A percentile compares a stretch with the other conserved stretches of the same genome.
Evolutionary conservation across 768 basidiomycete genomes (phyloP).

Genomic region (Russula vinacea): DNA sequence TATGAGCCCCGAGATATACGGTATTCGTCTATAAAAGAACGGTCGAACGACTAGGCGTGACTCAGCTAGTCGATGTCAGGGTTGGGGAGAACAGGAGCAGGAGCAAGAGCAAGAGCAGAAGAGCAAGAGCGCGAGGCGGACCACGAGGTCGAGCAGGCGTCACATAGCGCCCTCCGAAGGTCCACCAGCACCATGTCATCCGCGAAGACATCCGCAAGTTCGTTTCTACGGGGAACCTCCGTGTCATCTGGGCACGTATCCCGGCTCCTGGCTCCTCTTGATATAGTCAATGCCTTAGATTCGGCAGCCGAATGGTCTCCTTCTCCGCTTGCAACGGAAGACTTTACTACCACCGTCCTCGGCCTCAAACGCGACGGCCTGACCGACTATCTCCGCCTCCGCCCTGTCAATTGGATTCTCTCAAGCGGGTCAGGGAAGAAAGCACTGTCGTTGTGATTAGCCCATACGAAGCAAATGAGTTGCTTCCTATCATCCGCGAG

Average conservation of each 20-base stretch:
- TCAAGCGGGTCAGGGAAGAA: conserved; percentile 18
- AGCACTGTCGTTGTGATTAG: conserved; percentile 13
- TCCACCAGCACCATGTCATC: conserved; percentile 8
- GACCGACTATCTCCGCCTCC: conserved; percentile 24
- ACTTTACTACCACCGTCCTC: conserved; percentile 14
- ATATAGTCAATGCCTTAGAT: background rate
- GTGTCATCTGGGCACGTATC: background rate
- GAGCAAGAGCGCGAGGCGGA: conserved; percentile 25
- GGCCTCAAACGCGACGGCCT: background rate
- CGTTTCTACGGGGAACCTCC: conserved; percentile 12
- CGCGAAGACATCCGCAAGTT: conserved; percentile 13
- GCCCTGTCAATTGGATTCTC: conserved; percentile 23
- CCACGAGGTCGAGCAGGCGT: conserved; percentile 19
- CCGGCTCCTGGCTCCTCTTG: conserved; percentile 6
- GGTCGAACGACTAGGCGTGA: conserved; percentile 15
- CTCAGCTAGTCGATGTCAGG: conserved; percentile 5
- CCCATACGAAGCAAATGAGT: conserved; percentile 22
- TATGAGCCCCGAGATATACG: background rate
- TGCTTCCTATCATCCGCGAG: conserved; percentile 20
- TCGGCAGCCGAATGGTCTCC: conserved; percentile 6
- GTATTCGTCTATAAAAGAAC: conserved; percentile 6
- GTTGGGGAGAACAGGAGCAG: too few species aligned
- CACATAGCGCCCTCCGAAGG: conserved; percentile 14
- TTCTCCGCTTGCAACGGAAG: conserved; percentile 15
- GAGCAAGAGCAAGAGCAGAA: too few species aligned